Conservation (phyloP, 31 red algal species). For the Odonthalia washingtoniensis region DNA sequence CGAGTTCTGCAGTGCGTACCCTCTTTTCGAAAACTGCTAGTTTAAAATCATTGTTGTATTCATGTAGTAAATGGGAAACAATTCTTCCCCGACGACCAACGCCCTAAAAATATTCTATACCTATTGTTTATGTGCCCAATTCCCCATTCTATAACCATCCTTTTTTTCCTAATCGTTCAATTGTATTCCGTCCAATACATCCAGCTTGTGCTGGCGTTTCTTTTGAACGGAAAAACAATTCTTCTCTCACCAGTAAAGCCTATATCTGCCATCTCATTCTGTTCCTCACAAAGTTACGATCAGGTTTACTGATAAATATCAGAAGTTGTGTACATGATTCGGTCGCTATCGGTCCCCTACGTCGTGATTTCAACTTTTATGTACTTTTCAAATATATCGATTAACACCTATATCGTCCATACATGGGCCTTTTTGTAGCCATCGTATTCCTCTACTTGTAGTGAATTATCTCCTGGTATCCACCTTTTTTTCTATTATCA, state of each 20-base stretch:
- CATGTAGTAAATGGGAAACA: slow-evolving; percentile 45
- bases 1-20: slow-evolving; percentile 38
- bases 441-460: slow-evolving; percentile 28
- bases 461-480: background rate
- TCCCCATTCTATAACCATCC: slow-evolving; percentile 67
- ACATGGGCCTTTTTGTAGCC: slow-evolving; percentile 40
- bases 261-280: slow-evolving; percentile 40
- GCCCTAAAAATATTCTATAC: slow-evolving; percentile 64
- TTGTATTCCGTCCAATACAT: slow-evolving; percentile 25
- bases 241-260: slow-evolving; percentile 9
- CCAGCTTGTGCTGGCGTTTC: too few relatives aligned
- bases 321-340: background rate
- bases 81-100: slow-evolving; percentile 39
- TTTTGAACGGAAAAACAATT: slow-evolving; percentile 31
- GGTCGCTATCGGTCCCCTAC: slow-evolving; percentile 5
- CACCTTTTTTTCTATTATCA: slow-evolving; percentile 45
- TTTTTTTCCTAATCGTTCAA: slow-evolving; percentile 10
- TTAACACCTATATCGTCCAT: slow-evolving; percentile 10
- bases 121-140: slow-evolving; percentile 53
- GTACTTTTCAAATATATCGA: slow-evolving; percentile 28
- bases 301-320: background rate
- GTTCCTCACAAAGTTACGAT: background rate
- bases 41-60: slow-evolving; percentile 36
- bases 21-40: slow-evolving; percentile 27
- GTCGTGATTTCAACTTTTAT: slow-evolving; percentile 14